Conservation (phyloP, 2,329 filamentous ascomycete genomes). For the Claviceps cyperi region DNA sequence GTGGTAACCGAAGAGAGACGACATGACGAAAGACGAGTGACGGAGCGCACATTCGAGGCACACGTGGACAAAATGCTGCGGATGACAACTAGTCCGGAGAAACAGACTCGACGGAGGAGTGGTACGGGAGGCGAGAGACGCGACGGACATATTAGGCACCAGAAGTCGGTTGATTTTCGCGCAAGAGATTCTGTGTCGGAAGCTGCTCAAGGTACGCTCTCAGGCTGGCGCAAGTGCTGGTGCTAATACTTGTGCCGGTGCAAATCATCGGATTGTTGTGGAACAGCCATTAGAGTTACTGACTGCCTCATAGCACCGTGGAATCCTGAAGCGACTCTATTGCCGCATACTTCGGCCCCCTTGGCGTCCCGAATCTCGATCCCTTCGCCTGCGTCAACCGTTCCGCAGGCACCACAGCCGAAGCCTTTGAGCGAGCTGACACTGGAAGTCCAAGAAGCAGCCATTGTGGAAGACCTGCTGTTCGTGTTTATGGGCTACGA, state of each 20-base stretch:
- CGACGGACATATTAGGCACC: conserved; percentile 23
- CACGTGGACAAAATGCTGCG: conserved; percentile 48
- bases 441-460: conserved; percentile 70
- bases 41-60: conserved; percentile 41
- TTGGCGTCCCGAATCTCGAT: conserved; percentile 50
- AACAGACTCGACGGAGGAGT: conserved; percentile 29
- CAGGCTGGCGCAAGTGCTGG: neutral
- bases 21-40: conserved; percentile 38
- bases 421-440: conserved; percentile 59
- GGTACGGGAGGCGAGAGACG: conserved; percentile 22
- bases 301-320: conserved; percentile 35
- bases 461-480: conserved; percentile 76
- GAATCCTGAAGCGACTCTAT: conserved; percentile 65
- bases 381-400: conserved; percentile 62
- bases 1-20: conserved; percentile 25
- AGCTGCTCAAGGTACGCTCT: conserved; percentile 30
- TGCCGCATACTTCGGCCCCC: conserved; percentile 54
- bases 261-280: neutral
- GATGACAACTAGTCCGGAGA: conserved; percentile 44
- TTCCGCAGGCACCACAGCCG: conserved; percentile 54
- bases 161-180: conserved; percentile 30
- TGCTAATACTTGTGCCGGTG: neutral
- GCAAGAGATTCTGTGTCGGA: conserved; percentile 32
- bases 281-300: neutral
- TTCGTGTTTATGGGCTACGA: conserved; percentile 98